A percentile compares a stretch with the other conserved stretches of the same genome.
Conservation (phyloP, 2,329 filamentous ascomycete species). For the Beauveria scarabaeidicola region DNA sequence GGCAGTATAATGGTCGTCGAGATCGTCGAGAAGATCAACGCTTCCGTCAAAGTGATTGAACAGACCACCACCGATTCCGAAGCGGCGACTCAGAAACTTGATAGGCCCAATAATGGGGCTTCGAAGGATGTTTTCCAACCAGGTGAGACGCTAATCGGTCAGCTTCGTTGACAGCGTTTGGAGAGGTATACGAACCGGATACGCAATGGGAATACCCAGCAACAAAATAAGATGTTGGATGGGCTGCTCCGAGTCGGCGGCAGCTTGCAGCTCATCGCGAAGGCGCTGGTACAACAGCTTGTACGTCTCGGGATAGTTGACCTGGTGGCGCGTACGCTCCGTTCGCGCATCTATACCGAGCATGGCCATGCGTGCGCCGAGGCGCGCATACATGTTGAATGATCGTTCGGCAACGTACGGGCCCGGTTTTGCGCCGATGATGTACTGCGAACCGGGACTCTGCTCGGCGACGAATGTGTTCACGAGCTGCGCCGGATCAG, state of each 20-base stretch:
- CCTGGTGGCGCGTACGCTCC: slow-evolving; percentile 84
- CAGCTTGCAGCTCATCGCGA: slow-evolving; percentile 63
- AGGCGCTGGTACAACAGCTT: slow-evolving; percentile 73
- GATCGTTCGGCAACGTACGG: slow-evolving; percentile 88
- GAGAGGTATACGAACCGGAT: slow-evolving; percentile 49
- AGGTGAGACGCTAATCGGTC: slow-evolving; percentile 62
- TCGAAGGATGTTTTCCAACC: slow-evolving; percentile 86
- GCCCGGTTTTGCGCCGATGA: slow-evolving; percentile 66
- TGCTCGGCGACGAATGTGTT: slow-evolving; percentile 60
- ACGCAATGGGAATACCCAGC: slow-evolving; percentile 78
- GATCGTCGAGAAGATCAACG: slow-evolving; percentile 82
- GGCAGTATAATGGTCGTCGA: slow-evolving; percentile 95
- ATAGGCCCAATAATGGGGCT: slow-evolving; percentile 83
- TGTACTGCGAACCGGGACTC: slow-evolving; percentile 61
- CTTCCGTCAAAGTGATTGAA: slow-evolving; percentile 95
- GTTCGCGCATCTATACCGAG: slow-evolving; percentile 88
- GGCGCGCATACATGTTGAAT: slow-evolving; percentile 73
- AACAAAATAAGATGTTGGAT: slow-evolving; percentile 85
- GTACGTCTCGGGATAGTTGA: slow-evolving; percentile 92
- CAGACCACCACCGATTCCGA: slow-evolving; percentile 72
- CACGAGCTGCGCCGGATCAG: slow-evolving; percentile 64
- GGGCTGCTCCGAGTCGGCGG: slow-evolving; percentile 57
- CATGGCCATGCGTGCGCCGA: slow-evolving; percentile 77
- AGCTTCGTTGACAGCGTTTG: neutral
- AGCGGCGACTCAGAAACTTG: slow-evolving; percentile 82